These are phyloP conservation scores for Vaccinium macrocarpon DNA, from an alignment of 148 eudicot species.

Conservation along the genomic window DNA sequence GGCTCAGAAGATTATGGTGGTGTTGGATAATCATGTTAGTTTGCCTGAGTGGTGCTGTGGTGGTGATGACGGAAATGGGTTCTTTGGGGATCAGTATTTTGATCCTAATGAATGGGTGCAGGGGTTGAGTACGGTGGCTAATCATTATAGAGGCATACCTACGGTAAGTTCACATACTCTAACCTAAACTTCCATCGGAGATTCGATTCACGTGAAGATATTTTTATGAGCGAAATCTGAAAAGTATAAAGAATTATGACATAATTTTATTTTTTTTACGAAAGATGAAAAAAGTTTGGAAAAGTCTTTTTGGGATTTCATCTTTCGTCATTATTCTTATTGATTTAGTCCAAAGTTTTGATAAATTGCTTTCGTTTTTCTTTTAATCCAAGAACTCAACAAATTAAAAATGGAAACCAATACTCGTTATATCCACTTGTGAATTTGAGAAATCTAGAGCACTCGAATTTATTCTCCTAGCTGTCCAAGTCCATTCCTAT, in stretches of 20 bases:
- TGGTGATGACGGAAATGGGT: constrained; percentile 46
- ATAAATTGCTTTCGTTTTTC: no score
- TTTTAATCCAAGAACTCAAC: no score
- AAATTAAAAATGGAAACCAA: no score
- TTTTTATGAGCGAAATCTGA: no score
- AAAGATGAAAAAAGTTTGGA: no score
- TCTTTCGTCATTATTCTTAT: no score
- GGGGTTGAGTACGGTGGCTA: constrained; percentile 33
- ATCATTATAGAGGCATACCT: constrained; percentile 23
- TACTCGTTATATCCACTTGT: neutral
- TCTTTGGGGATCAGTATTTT: constrained; percentile 44
- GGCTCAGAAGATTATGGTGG: constrained; percentile 29
- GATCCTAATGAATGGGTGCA: constrained; percentile 42
- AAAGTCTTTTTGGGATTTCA: no score
- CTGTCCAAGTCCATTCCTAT: neutral
- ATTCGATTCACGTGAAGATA: no score
- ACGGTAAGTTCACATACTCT: constrained; percentile 15
- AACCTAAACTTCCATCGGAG: no score
- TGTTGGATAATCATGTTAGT: constrained; percentile 55
- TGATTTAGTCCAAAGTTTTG: no score
- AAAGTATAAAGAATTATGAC: no score
- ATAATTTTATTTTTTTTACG: no score
- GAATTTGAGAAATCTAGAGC: neutral
- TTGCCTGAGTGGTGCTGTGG: constrained; percentile 47
- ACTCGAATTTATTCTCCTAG: neutral